Evolutionary conservation across 2,329 filamentous ascomycete species (phyloP), one percentile per base, ranked within the genome.

Genomic region (Hypocrella siamensis): DNA sequence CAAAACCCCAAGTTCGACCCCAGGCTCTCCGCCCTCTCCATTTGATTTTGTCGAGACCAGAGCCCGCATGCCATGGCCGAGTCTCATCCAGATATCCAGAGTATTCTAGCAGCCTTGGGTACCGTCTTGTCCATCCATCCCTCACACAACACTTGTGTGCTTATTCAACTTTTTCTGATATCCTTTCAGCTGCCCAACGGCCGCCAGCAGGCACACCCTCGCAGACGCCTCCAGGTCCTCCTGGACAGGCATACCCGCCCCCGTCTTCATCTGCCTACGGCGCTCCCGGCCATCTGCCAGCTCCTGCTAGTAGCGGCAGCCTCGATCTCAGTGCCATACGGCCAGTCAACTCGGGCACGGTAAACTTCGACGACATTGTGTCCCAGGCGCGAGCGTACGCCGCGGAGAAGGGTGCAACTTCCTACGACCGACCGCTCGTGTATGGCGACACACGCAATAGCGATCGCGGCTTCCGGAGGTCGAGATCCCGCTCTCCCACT

Each of bases 321-420:
- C 63, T 92, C 39, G 83, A 93, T 48, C 57, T 93, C 32, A 86
- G 78, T 55, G 67, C 71, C 34, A 82, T 90, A 48, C 79, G 80
- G 46, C 83, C 84, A 4, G 69, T 79, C 34, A 83, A 70, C 49
- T 81, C 80, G 19, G 84, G 84, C 36, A 83, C 79, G 15, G 77
- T 92, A 44, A 88, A 77, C 53, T 77, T 93, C 40, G 71, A 79
- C 36, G 83, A 92, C 52, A 80, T 83, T 30, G 77, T 93, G 44
- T 81, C 84, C 25, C 83, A 85, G 51, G 84, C 83, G 29, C 80
- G 81, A 51, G 79, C 77, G 26, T 82, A 81, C 52, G 82, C 84
- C 26, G 75, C 79, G 19, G 78, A 88, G 51, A 81, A 83, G 48
- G 82, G 81, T 38, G 62, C 84, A 21, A 58, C 67, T 24, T 63